Evolutionary conservation across 176 grass and related monocot species (phyloP), one percentile per base, ranked within the genome.

Genomic region (Carex pumila): DNA sequence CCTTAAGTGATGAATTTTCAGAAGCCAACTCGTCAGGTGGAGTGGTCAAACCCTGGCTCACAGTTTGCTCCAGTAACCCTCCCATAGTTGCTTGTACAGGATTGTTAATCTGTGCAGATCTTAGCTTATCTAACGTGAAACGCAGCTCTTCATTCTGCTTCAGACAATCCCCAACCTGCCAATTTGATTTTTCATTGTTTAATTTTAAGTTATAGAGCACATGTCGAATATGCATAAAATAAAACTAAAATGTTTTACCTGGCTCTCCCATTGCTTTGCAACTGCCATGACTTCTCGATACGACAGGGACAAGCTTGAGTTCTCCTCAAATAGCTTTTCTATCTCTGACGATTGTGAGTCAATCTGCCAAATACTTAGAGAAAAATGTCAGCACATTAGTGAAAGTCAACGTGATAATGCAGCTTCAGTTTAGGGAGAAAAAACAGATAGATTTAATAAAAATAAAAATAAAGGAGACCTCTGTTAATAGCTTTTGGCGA

Each of bases 261-360:
- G 91, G 72, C 89, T 93, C 87, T 98, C 96, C 96, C 93, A 98
- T 81, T 98, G 93, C 84, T 80, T 84, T 70, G 91, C 86, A 90
- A 83, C 61, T 82, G 66, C 88, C 61, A 90, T 37, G 41, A 89
- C 91, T 85, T 99, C 96, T 86, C 90, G 36, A 61, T 92, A 92
- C 68, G 93, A 90, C 71, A 83, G 75, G 71, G 86, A 93, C 60
- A 95, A 90, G 80, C 84, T 81, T 45, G 93, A 92, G 71, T 99
- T 99, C 80, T 98, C 96, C 80, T 95, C 93, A 68, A 99, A 99
- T 47, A 99, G 49, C 12, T 88, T 93, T 86, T 99, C 95, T 88
- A 95, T 95, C 85, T 98, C 95, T 89, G 91, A 88, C 59, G 95
- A 95, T 93, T 95, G 95, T 36, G 91, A 95, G 88, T 98, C 92